phyloP scores from a whole-genome alignment of 164 flowering plant genomes.

The grape (Vitis vinifera) region ASM3070453v1 NC_081806.1:5944501-5945000 shows the following conservation, averaged over 20 bases:
- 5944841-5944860: constrained; percentile 31
- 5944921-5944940: background rate
- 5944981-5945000: constrained; percentile 11
- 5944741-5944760: constrained; percentile 34
- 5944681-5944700: too few species aligned
- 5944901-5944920: background rate
- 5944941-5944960: constrained; percentile 20
- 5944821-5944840: constrained; percentile 42
- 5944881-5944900: background rate
- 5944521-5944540: too few species aligned
- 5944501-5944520: too few species aligned
- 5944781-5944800: constrained; percentile 31
- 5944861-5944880: too few species aligned
- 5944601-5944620: too few species aligned
- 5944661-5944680: too few species aligned
- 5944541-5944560: too few species aligned
- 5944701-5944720: too few species aligned
- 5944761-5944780: constrained; percentile 38
- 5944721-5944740: constrained; percentile 23
- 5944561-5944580: too few species aligned
- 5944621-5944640: too few species aligned
- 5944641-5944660: too few species aligned
- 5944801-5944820: constrained; percentile 28
- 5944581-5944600: too few species aligned
- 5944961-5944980: constrained; percentile 15